A percentile compares a stretch with the other conserved stretches of the same genome.
Evolutionary conservation across 352 stramenopile genomes (phyloP).

Genomic region (Globisporangium nagaii): DNA sequence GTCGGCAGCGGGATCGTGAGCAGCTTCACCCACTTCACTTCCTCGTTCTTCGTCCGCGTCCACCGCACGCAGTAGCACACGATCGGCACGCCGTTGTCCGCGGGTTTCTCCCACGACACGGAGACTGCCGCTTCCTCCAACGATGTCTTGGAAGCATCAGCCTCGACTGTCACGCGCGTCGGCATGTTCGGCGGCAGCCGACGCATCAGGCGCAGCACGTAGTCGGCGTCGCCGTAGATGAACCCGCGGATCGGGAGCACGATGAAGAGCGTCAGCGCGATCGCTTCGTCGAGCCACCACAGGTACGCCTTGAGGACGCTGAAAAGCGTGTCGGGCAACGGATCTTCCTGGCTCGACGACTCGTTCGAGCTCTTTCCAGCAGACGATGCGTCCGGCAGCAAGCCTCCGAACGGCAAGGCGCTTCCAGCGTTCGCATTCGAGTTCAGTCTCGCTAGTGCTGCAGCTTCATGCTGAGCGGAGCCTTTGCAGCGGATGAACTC

Average conservation of each 20-base stretch:
- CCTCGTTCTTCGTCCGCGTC: conserved; percentile 71
- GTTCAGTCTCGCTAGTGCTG: no score
- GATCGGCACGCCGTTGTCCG: conserved; percentile 74
- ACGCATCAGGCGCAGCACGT: conserved; percentile 56
- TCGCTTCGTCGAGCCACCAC: conserved; percentile 84
- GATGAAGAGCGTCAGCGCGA: conserved; percentile 66
- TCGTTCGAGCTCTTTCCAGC: neutral
- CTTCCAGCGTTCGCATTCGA: no score
- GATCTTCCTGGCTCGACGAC: conserved; percentile 8
- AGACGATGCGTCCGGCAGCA: neutral
- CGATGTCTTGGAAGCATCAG: conserved; percentile 47
- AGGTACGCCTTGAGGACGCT: conserved; percentile 60
- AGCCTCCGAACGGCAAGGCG: neutral
- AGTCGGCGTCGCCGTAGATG: conserved; percentile 81
- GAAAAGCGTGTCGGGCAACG: conserved; percentile 18
- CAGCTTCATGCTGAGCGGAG: no score
- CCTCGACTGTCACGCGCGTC: conserved; percentile 71
- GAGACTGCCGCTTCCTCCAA: conserved; percentile 47
- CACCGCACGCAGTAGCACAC: conserved; percentile 82
- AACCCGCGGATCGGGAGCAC: conserved; percentile 74
- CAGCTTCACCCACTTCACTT: conserved; percentile 75
- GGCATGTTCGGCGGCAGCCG: conserved; percentile 74
- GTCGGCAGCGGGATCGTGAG: conserved; percentile 63
- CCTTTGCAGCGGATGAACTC: conserved; percentile 49
- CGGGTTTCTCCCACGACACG: conserved; percentile 75